These are phyloP conservation scores for Trichoderma endophyticum DNA, from an alignment of 2,329 filamentous ascomycete genomes.

Conservation along the genomic window DNA sequence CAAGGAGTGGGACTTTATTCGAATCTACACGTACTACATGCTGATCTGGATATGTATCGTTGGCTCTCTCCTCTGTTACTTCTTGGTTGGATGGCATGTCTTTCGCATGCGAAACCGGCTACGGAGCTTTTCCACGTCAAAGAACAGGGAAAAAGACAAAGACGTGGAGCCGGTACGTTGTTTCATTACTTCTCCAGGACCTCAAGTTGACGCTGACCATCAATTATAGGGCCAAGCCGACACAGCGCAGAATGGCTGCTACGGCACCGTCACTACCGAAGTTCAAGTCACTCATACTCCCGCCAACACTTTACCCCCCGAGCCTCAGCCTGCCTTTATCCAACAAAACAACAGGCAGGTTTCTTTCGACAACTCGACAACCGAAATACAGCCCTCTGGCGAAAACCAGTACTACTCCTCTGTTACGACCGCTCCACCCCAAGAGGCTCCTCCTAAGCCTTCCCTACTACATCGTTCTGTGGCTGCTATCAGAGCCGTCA, in stretches of 20 bases:
- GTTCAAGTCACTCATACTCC: constrained; percentile 43
- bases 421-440: constrained; percentile 27
- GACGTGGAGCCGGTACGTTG: constrained; percentile 34
- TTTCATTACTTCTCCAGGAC: neutral
- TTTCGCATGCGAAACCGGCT: constrained; percentile 56
- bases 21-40: constrained; percentile 61
- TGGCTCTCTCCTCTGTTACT: constrained; percentile 53
- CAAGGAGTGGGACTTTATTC: constrained; percentile 50
- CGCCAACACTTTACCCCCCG: constrained; percentile 22
- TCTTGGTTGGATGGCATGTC: constrained; percentile 57
- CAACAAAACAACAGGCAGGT: constrained; percentile 20
- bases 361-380: constrained; percentile 24
- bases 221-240: constrained; percentile 26
- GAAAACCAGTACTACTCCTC: constrained; percentile 35
- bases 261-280: constrained; percentile 53
- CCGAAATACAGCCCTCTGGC: constrained; percentile 21
- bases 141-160: constrained; percentile 27
- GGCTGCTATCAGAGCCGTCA: constrained; percentile 31
- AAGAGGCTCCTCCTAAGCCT: constrained; percentile 17
- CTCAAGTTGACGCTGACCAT: neutral
- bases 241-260: constrained; percentile 37
- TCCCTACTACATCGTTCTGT: constrained; percentile 20
- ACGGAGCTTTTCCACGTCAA: constrained; percentile 47
- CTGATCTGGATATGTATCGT: constrained; percentile 60
- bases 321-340: constrained; percentile 27